Percentiles rank a stretch among this genome's conserved stretches.
These are phyloP conservation scores for Mortierella claussenii DNA, from an alignment of 192 early-diverging fungal species.

Conservation along the genomic window DNA sequence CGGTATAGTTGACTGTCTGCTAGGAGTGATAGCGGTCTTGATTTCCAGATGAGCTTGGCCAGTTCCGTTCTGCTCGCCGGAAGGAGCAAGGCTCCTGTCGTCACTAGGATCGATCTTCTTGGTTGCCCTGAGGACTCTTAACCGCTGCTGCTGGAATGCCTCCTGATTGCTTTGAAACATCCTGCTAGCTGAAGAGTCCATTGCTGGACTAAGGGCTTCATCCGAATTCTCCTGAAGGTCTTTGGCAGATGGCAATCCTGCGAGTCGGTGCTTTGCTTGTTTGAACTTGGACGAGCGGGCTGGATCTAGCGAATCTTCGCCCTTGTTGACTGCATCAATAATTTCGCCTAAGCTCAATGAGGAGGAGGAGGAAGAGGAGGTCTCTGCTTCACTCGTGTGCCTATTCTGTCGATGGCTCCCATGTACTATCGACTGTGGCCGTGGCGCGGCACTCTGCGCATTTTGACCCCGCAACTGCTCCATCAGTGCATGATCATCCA, in stretches of 20 bases:
- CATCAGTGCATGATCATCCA: slow-evolving; percentile 7
- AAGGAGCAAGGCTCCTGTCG: slow-evolving; percentile 17
- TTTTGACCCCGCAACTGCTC: slow-evolving; percentile 15
- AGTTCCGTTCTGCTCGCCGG: background rate
- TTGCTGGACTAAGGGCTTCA: background rate
- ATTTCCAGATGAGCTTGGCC: too few species aligned
- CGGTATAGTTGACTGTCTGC: slow-evolving; percentile 12
- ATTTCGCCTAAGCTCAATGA: slow-evolving; percentile 31
- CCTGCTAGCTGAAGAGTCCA: background rate
- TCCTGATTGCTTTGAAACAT: slow-evolving; percentile 24
- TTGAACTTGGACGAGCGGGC: slow-evolving; percentile 20
- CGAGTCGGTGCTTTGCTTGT: slow-evolving; percentile 23
- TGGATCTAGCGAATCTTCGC: slow-evolving; percentile 12
- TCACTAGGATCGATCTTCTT: slow-evolving; percentile 23
- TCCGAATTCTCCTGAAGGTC: background rate
- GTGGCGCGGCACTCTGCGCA: background rate
- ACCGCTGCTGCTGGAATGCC: slow-evolving; percentile 16
- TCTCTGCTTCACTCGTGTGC: background rate
- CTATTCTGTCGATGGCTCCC: background rate
- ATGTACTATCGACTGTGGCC: slow-evolving; percentile 1
- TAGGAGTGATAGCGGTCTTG: background rate
- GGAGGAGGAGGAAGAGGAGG: slow-evolving; percentile 15
- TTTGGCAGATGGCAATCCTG: slow-evolving; percentile 10
- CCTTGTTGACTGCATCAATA: slow-evolving; percentile 24
- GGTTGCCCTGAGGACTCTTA: slow-evolving; percentile 15